Conservation (phyloP, 306 rosid species). For the Begonia loranthoides region DNA sequence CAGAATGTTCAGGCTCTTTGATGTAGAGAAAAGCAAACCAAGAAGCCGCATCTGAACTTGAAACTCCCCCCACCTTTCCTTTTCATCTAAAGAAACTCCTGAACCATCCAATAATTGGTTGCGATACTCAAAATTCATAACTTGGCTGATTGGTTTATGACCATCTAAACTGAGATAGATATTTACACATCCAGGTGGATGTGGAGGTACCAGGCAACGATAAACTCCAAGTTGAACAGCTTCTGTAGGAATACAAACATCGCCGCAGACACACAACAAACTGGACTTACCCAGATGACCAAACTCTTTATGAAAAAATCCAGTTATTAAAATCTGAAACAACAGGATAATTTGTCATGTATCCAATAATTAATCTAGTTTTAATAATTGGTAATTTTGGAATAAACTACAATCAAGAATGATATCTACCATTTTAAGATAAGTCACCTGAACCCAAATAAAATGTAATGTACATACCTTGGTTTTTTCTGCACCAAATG, state of each 20-base stretch:
- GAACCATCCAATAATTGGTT: slow-evolving; percentile 35
- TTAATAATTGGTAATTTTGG: too few relatives aligned
- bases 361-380: too few relatives aligned
- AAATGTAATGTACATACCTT: slow-evolving; percentile 36
- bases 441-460: too few relatives aligned
- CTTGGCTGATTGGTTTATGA: slow-evolving; percentile 78
- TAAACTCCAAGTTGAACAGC: slow-evolving; percentile 76
- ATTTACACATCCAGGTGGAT: slow-evolving; percentile 44
- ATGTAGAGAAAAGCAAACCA: slow-evolving; percentile 51
- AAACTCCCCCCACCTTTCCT: slow-evolving; percentile 41
- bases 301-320: slow-evolving; percentile 47
- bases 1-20: slow-evolving; percentile 38
- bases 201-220: slow-evolving; percentile 58
- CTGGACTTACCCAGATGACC: slow-evolving; percentile 46
- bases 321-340: slow-evolving; percentile 71
- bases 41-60: slow-evolving; percentile 64
- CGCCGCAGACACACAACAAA: slow-evolving; percentile 62
- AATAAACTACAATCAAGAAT: too few relatives aligned
- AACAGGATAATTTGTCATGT: slow-evolving; percentile 5
- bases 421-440: too few relatives aligned
- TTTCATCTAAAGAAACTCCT: slow-evolving; percentile 29
- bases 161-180: slow-evolving; percentile 69
- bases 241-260: slow-evolving; percentile 42
- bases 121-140: slow-evolving; percentile 67
- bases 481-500: slow-evolving; percentile 63